These are phyloP conservation scores for Dryas alaskensis DNA, from an alignment of 306 rosid genomes.

Conservation along the genomic window DNA sequence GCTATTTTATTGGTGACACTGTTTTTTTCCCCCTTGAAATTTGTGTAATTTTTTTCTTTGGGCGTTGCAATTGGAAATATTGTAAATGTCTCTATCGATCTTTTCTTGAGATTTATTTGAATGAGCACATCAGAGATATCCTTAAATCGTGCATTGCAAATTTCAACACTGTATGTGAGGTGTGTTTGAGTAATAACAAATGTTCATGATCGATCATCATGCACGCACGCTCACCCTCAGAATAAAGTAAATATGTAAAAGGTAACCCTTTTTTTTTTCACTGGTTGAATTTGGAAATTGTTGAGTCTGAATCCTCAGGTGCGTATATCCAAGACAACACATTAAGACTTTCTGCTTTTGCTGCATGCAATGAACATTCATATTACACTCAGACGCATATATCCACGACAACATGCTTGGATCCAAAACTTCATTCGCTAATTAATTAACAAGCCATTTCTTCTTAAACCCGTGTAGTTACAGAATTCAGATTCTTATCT, in stretches of 20 bases:
- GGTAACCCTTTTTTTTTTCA: neutral
- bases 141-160: constrained; percentile 36
- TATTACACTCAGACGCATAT: too few relatives aligned
- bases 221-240: neutral
- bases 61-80: neutral
- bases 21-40: constrained; percentile 8
- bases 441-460: neutral
- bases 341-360: too few relatives aligned
- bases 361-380: too few relatives aligned
- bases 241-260: neutral
- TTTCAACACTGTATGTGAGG: constrained; percentile 41
- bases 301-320: too few relatives aligned
- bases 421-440: neutral
- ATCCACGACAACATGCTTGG: too few relatives aligned
- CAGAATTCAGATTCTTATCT: neutral
- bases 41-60: neutral
- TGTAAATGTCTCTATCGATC: constrained; percentile 5
- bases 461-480: constrained; percentile 2
- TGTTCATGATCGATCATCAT: neutral
- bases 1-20: constrained; percentile 3
- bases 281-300: neutral
- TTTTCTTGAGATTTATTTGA: constrained; percentile 34
- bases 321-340: too few relatives aligned
- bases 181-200: constrained; percentile 46
- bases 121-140: constrained; percentile 35